These are phyloP conservation scores for Artemisia tridentata DNA, from an alignment of 129 eudicot genomes.

Conservation along the genomic window DNA sequence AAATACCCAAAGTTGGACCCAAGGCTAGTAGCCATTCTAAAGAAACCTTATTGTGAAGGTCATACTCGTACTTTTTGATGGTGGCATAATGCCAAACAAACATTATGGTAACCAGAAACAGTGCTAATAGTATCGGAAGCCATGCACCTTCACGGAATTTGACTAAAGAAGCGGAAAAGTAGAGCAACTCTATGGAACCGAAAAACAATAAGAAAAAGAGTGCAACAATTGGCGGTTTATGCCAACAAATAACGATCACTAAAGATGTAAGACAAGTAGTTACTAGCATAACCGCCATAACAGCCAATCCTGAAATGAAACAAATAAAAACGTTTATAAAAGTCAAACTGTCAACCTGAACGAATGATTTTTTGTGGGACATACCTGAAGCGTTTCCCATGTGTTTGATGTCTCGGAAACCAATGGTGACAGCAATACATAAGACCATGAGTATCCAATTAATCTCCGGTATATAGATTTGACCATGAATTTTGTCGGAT, in stretches of 20 bases:
- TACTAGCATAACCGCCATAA: slow-evolving; percentile 91
- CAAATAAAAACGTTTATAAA: neutral
- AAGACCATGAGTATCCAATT: slow-evolving; percentile 92
- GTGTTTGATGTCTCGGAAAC: slow-evolving; percentile 88
- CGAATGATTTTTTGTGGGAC: neutral
- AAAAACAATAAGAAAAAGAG: slow-evolving; percentile 67
- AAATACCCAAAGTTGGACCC: slow-evolving; percentile 90
- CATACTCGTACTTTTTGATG: slow-evolving; percentile 72
- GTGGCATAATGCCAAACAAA: slow-evolving; percentile 89
- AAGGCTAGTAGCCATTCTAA: slow-evolving; percentile 89
- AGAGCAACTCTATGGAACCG: slow-evolving; percentile 76
- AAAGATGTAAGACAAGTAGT: slow-evolving; percentile 85
- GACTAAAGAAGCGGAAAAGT: slow-evolving; percentile 84
- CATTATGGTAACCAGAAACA: slow-evolving; percentile 77
- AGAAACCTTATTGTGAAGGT: slow-evolving; percentile 91
- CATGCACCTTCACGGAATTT: slow-evolving; percentile 89
- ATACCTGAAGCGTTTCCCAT: slow-evolving; percentile 96
- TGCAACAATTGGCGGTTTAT: slow-evolving; percentile 70
- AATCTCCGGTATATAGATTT: slow-evolving; percentile 92
- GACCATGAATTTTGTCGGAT: slow-evolving; percentile 84
- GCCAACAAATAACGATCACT: slow-evolving; percentile 87
- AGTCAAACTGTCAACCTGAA: neutral
- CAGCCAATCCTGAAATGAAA: slow-evolving; percentile 71
- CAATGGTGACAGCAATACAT: slow-evolving; percentile 90
- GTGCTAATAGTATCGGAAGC: slow-evolving; percentile 88